Base-by-base conservation (phyloP, 1,284 basidiomycete genomes). In the Cutaneotrichosporon mucoides region DNA sequence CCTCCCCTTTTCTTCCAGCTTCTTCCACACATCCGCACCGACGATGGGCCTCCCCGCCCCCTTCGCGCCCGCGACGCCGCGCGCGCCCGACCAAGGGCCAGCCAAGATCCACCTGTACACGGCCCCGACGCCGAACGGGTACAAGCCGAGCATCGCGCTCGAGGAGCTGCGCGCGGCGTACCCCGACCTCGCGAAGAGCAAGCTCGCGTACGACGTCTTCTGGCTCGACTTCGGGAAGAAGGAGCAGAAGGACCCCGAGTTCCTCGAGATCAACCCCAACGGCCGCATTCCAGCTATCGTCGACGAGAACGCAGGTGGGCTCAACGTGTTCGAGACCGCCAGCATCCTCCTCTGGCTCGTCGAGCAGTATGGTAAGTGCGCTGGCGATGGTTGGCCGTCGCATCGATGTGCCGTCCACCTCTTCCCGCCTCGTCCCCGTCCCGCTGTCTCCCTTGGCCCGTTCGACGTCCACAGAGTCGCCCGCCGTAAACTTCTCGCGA, bases 91-190 rank as follows among this genome's bases (percentile, higher is more conserved):
- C 46, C 57, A 55, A 24, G 54, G 59, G 24, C 38, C 57, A 6
- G 62, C 72, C 50, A 69, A 72, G 53, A 79, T 89, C 66, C 62
- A 85, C 53, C 79, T 90, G 40, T 89, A 88, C 79, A 86, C 84
- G 11, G 78, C 70, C 5, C 61, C 73, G n/a, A 89, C 88, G 0
- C 87, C 88, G 13, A 90, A 73, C 62, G 73, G 88, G 13, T 70
- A 81, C 69, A 85, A 85, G 68, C 80, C 71, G n/a, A 81, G 83
- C 15, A 79, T 85, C 66, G 73, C 83, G 43, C 82, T 89, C 43
- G 88, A 89, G 68, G 88, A 89, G 69, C 81, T 90, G 63, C 85
- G 84, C 67, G 80, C 80, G 16, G 76, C 80, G 33, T 86, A 89
- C 67, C 76, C 79, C 4, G 62, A 67, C 43, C 40, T 48, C 38